Base-by-base conservation (phyloP, 2,329 filamentous ascomycete species). In the Talaromyces sp. region DNA sequence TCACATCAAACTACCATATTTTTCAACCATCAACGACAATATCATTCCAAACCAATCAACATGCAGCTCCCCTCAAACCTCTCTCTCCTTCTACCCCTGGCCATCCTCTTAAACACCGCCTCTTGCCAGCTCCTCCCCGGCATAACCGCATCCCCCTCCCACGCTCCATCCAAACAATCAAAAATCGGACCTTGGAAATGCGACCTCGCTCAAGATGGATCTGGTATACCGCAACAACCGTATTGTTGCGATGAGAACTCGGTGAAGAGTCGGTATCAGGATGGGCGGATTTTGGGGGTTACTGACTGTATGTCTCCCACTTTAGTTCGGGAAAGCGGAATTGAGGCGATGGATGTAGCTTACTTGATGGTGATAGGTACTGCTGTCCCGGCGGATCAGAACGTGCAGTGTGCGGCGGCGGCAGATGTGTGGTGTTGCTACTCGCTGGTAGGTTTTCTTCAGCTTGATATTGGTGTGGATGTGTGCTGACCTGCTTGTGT, bases 121-220 rank as follows among this genome's bases (percentile, higher is more conserved):
- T 27, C 72, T 60, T n/a, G 60, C 67, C 63, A 69, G 63, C 60
- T 68, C 65, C 45, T 65, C 64, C 22, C 65, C 67, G 39, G 3
- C 9, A 24, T 66, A 60, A 22, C 41, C 58, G 10, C 39, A 19
- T 65, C 62, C 13, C 43, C 60, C n/a, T n/a, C 59, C 14, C 50
- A 52, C 16, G 37, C 63, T 35, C 47, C 63, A 10, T 50, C 50
- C 22, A 62, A 63, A 47, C 37, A 52, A 19, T 16, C 52, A 37
- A 66, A 66, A 59, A 43, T 52, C 16, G 64, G 59, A 24, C 59
- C 65, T 8, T 68, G 66, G 66, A 52, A 45, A 37, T 68, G 66
- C 54, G 58, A 58, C 22, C 58, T 66, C 31, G 66, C 66, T 9
- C 60, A 66, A 33, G 66, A 68, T 24, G 66, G 64, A 7, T 63